phyloP scores from a whole-genome alignment of 305 asterid genomes.

The Fraxinus albicans region DNA sequence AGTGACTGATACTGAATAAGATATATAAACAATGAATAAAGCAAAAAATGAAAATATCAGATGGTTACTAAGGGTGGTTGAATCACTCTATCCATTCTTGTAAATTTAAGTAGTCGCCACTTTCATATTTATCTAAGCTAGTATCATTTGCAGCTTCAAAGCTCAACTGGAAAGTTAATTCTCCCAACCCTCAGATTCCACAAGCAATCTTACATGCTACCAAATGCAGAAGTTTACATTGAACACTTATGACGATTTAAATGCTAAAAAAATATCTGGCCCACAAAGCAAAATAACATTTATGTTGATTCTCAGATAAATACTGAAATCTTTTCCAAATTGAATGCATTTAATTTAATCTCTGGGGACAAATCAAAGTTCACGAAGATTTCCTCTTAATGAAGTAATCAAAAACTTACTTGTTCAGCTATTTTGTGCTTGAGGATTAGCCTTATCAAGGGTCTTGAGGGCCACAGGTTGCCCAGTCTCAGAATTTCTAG shows the following conservation, averaged over 20 bases:
- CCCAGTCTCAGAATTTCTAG: constrained; percentile 76
- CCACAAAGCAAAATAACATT: neutral
- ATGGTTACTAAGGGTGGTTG: too few species aligned
- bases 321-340: neutral
- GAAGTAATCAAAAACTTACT: constrained; percentile 34
- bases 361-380: neutral
- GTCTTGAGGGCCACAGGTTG: constrained; percentile 81
- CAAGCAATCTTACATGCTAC: too few species aligned
- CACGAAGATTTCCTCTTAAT: neutral
- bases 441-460: constrained; percentile 87
- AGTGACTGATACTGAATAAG: too few species aligned
- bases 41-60: too few species aligned
- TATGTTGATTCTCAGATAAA: neutral
- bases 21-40: too few species aligned
- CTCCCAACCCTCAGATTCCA: too few species aligned
- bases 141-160: too few species aligned
- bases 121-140: too few species aligned
- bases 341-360: neutral
- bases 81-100: too few species aligned
- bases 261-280: neutral
- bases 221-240: too few species aligned
- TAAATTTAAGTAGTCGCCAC: too few species aligned
- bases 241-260: neutral
- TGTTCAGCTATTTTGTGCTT: constrained; percentile 93
- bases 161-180: too few species aligned